These are phyloP conservation scores for Lactarius quietus DNA, from an alignment of 768 basidiomycete species.

Conservation along the genomic window DNA sequence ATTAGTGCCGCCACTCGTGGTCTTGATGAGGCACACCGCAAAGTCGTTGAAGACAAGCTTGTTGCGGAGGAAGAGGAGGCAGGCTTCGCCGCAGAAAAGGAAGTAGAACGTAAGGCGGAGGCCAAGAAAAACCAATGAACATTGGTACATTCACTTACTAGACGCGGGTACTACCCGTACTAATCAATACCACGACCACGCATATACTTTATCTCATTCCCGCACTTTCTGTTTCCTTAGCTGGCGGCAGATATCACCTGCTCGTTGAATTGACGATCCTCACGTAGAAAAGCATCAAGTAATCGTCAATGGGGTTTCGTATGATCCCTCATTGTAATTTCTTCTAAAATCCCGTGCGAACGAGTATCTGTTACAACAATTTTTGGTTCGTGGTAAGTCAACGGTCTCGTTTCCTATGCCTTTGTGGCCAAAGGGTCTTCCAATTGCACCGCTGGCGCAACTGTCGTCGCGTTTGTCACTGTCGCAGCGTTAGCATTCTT, in stretches of 20 bases:
- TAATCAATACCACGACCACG: neutral
- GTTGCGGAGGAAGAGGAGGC: slow-evolving; percentile 71
- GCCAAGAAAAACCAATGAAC: slow-evolving; percentile 24
- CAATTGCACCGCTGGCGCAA: neutral
- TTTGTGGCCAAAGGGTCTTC: neutral
- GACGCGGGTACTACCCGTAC: neutral
- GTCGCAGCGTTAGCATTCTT: slow-evolving; percentile 45
- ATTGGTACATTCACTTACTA: neutral
- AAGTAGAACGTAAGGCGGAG: slow-evolving; percentile 34
- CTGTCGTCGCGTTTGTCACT: neutral
- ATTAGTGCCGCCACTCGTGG: slow-evolving; percentile 50
- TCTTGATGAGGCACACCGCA: slow-evolving; percentile 48
- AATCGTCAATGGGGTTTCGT: no score
- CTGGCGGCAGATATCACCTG: neutral
- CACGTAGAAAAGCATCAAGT: neutral
- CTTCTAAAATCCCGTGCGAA: neutral
- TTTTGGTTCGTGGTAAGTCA: neutral
- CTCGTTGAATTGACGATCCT: neutral
- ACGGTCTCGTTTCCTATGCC: neutral
- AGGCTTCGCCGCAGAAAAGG: slow-evolving; percentile 64
- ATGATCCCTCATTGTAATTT: neutral
- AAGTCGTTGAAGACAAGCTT: slow-evolving; percentile 56
- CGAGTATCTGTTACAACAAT: neutral
- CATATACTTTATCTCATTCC: slow-evolving; percentile 7
- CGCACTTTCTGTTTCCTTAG: neutral